Percentiles rank a stretch among this genome's conserved stretches.
Evolutionary conservation across 106 monocot species (phyloP).

Genomic region (Dioscorea dumetorum): DNA sequence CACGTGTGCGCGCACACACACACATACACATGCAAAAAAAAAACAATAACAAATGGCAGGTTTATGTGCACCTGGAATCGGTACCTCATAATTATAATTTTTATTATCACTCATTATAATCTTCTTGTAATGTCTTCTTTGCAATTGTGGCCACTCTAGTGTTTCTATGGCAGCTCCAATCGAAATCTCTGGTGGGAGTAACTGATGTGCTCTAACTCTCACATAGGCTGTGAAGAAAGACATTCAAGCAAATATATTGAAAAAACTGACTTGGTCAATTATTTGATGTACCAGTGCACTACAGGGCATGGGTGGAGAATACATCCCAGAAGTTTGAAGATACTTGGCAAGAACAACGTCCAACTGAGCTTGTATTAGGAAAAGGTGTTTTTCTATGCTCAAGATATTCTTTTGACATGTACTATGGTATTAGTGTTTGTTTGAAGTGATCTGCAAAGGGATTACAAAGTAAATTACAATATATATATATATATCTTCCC

Average conservation of each 20-base stretch:
- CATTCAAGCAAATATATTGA: not conserved
- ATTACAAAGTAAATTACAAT: not conserved
- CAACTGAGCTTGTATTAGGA: slow-evolving; percentile 70
- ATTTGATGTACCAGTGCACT: slow-evolving; percentile 62
- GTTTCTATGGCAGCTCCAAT: not conserved
- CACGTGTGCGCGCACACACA: too few relatives aligned
- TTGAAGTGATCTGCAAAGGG: not conserved
- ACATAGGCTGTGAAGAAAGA: not conserved
- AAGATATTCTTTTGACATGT: too few relatives aligned
- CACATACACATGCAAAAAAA: too few relatives aligned
- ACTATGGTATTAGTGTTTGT: not conserved
- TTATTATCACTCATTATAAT: too few relatives aligned
- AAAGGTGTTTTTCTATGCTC: slow-evolving; percentile 43
- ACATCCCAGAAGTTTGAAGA: slow-evolving; percentile 90
- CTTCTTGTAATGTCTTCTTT: not conserved
- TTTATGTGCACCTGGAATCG: too few relatives aligned
- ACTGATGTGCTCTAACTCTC: not conserved
- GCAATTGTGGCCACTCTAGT: not conserved
- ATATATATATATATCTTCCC: not conserved
- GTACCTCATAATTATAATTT: too few relatives aligned
- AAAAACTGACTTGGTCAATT: not conserved
- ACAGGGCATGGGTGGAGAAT: slow-evolving; percentile 78
- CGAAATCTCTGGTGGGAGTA: not conserved
- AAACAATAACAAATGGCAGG: too few relatives aligned
- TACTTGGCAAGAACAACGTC: slow-evolving; percentile 91